A percentile compares a stretch with the other conserved stretches of the same genome.
These are phyloP conservation scores for Boletus vinaceobasis DNA, from an alignment of 768 basidiomycete genomes.

Conservation along the genomic window DNA sequence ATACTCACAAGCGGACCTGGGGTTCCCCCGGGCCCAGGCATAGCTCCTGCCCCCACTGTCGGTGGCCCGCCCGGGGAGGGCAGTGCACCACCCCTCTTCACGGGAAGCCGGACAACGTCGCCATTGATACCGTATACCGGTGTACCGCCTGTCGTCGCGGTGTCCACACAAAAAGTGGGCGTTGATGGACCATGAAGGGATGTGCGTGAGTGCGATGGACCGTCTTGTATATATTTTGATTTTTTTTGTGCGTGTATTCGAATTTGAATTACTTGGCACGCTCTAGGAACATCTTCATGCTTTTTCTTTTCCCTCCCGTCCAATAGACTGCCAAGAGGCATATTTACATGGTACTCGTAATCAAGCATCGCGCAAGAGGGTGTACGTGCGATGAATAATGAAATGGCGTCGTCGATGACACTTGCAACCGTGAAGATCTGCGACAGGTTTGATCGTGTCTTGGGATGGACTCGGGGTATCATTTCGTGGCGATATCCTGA, in stretches of 20 bases:
- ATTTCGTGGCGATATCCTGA: too few relatives aligned
- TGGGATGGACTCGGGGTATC: background rate
- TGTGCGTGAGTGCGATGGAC: background rate
- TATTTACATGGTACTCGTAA: conserved; percentile 3
- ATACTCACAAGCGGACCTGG: conserved; percentile 31
- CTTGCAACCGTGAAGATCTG: too few relatives aligned
- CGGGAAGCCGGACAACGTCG: conserved; percentile 17
- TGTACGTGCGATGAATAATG: conserved; percentile 7
- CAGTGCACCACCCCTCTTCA: conserved; percentile 8
- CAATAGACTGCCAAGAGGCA: conserved; percentile 3
- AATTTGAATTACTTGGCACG: background rate
- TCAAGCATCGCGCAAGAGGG: background rate
- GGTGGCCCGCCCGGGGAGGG: conserved; percentile 10
- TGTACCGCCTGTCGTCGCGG: background rate
- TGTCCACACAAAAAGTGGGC: conserved; percentile 17
- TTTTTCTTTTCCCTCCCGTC: background rate
- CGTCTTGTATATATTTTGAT: background rate
- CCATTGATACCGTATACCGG: conserved; percentile 23
- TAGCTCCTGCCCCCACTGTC: conserved; percentile 19
- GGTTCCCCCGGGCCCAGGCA: conserved; percentile 28
- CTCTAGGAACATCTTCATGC: background rate
- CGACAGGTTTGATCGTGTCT: background rate
- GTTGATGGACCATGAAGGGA: conserved; percentile 16
- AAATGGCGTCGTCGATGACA: background rate
- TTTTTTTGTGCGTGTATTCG: background rate